Evolutionary conservation across 1,139 yeast species (phyloP).

Genomic region (Saccharomyces hybrid): DNA sequence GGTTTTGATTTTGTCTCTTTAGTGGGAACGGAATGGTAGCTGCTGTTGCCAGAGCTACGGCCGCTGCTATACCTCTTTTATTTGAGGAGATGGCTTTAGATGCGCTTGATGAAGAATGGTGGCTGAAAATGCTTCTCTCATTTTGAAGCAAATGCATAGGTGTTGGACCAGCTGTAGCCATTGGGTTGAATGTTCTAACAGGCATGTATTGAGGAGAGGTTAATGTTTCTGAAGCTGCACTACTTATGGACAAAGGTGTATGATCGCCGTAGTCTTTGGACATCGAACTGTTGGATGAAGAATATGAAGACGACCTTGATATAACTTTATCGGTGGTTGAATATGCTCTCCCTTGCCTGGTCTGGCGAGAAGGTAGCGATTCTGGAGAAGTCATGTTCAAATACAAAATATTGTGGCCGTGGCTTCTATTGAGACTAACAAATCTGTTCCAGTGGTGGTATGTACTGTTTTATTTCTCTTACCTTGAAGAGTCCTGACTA

Average conservation of each 20-base stretch:
- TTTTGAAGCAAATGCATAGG: not conserved
- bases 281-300: not conserved
- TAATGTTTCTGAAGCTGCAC: not conserved
- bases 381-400: not conserved
- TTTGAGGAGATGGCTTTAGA: not conserved
- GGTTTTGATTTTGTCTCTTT: conserved; percentile 6
- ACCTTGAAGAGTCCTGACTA: not conserved
- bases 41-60: conserved; percentile 26
- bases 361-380: not conserved
- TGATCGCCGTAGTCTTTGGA: not conserved
- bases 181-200: not conserved
- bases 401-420: not conserved
- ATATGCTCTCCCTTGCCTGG: not conserved
- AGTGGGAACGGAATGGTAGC: conserved; percentile 26
- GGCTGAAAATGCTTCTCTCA: not conserved
- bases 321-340: not conserved
- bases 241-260: not conserved
- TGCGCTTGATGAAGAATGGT: not conserved
- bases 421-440: not conserved
- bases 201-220: not conserved
- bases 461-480: not conserved
- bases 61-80: conserved; percentile 16
- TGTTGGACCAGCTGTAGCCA: not conserved
- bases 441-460: not conserved
- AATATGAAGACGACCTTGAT: not conserved